These are phyloP conservation scores for Epichloe coenophiala DNA, from an alignment of 2,329 filamentous ascomycete species.

Conservation along the genomic window DNA sequence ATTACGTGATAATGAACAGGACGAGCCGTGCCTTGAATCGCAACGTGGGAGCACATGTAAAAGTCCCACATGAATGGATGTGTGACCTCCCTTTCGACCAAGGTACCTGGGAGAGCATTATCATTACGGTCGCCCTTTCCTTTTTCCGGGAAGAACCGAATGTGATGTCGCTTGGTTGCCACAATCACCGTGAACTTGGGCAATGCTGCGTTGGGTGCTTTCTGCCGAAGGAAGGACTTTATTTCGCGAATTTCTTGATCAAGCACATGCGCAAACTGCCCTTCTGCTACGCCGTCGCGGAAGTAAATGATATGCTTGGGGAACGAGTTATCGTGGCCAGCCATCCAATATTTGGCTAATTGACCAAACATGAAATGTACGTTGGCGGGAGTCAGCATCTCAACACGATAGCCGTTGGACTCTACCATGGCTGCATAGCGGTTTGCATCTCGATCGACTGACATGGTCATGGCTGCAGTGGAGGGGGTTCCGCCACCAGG, in stretches of 20 bases:
- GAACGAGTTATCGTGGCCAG: conserved; percentile 24
- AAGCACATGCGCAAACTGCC: conserved; percentile 70
- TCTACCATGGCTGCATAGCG: conserved; percentile 68
- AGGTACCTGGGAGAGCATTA: conserved; percentile 73
- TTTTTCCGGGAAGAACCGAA: conserved; percentile 72
- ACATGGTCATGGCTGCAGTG: conserved; percentile 78
- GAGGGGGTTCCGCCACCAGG: conserved; percentile 56
- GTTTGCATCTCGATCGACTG: conserved; percentile 55
- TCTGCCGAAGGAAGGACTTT: conserved; percentile 40
- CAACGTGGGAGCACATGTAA: conserved; percentile 48
- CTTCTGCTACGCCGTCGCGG: conserved; percentile 82
- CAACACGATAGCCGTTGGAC: conserved; percentile 69
- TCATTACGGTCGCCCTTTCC: conserved; percentile 54
- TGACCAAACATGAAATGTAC: conserved; percentile 51
- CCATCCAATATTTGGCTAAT: conserved; percentile 53
- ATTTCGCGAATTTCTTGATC: conserved; percentile 64
- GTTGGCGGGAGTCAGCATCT: conserved; percentile 61
- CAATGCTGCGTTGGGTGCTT: conserved; percentile 18
- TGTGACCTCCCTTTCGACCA: conserved; percentile 83
- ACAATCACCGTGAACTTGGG: conserved; percentile 75
- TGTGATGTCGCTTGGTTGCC: conserved; percentile 86
- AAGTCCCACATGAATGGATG: conserved; percentile 88
- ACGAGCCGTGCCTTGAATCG: conserved; percentile 86
- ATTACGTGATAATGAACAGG: conserved; percentile 90
- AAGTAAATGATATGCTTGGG: conserved; percentile 81